phyloP scores from a whole-genome alignment of 352 stramenopile genomes.

The Pythium utonaiense region DNA sequence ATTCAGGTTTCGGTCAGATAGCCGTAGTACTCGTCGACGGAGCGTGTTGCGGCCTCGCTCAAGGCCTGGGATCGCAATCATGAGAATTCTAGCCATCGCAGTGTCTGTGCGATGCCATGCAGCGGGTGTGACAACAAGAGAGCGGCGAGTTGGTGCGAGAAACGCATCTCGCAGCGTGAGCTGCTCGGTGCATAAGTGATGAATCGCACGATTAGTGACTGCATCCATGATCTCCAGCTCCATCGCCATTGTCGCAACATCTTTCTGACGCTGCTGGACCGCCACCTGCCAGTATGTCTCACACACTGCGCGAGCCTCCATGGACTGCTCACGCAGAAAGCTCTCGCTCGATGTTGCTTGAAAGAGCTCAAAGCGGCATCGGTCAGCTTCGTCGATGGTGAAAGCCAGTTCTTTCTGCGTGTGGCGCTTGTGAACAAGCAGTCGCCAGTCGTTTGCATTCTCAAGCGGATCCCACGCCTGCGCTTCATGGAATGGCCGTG shows the following conservation, averaged over 20 bases:
- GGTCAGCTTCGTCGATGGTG: constrained; percentile 34
- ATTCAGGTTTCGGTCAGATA: constrained; percentile 16
- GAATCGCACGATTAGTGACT: constrained; percentile 30
- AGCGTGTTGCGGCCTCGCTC: constrained; percentile 38
- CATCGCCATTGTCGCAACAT: constrained; percentile 25
- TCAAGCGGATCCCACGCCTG: constrained; percentile 78
- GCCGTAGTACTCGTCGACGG: constrained; percentile 30
- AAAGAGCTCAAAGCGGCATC: constrained; percentile 51
- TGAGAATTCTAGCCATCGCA: constrained; percentile 14
- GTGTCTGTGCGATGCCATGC: constrained; percentile 25
- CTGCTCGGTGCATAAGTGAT: constrained; percentile 32
- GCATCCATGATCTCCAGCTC: constrained; percentile 29
- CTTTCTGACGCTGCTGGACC: constrained; percentile 17
- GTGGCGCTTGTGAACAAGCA: constrained; percentile 61
- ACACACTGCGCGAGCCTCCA: constrained; percentile 31
- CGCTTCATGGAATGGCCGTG: constrained; percentile 46
- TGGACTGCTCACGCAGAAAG: constrained; percentile 33
- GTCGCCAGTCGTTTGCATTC: constrained; percentile 76
- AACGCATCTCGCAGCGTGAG: constrained; percentile 47
- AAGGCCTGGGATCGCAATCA: constrained; percentile 46
- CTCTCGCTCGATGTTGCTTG: constrained; percentile 59
- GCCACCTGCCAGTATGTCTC: constrained; percentile 28
- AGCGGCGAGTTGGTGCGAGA: constrained; percentile 40
- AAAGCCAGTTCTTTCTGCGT: constrained; percentile 38
- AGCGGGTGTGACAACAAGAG: constrained; percentile 40